Percentiles rank a stretch among this genome's conserved stretches.
These are phyloP conservation scores for Yamadazyma conglobata DNA, from an alignment of 1,139 yeast genomes.

Conservation along the genomic window DNA sequence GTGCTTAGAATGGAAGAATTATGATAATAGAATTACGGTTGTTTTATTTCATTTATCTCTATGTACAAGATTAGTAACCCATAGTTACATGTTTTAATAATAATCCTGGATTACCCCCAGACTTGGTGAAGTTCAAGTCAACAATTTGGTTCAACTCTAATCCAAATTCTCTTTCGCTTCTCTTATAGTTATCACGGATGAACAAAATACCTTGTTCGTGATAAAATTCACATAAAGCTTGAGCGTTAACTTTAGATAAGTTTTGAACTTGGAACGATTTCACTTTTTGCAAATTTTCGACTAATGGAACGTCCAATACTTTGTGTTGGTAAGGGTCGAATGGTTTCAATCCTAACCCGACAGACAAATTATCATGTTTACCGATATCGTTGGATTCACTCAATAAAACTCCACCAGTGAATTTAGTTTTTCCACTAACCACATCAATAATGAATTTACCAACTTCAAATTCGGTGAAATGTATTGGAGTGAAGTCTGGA, in stretches of 20 bases:
- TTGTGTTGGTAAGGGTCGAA: conserved; percentile 55
- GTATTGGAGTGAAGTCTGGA: conserved; percentile 54
- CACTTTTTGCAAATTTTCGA: conserved; percentile 49
- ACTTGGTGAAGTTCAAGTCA: conserved; percentile 60
- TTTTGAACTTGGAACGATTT: conserved; percentile 46
- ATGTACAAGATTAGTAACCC: conserved; percentile 17
- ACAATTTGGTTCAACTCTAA: conserved; percentile 30
- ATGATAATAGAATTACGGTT: too few relatives aligned
- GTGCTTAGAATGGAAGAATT: too few relatives aligned
- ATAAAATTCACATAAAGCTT: conserved; percentile 51
- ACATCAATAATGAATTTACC: conserved; percentile 57
- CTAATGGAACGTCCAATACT: conserved; percentile 54
- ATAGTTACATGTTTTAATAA: conserved; percentile 44
- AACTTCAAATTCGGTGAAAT: conserved; percentile 62
- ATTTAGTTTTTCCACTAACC: conserved; percentile 52
- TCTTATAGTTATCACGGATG: conserved; percentile 41
- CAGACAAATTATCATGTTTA: conserved; percentile 47
- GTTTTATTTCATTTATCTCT: too few relatives aligned
- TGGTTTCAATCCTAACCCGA: conserved; percentile 53
- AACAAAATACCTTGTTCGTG: conserved; percentile 52
- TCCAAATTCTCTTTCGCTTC: conserved; percentile 19
- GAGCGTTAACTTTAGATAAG: conserved; percentile 53
- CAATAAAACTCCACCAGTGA: conserved; percentile 61
- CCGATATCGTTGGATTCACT: conserved; percentile 46
- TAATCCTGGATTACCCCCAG: conserved; percentile 79